A percentile compares a stretch with the other conserved stretches of the same genome.
Conservation (phyloP, 768 basidiomycete genomes). For the Suillus americanus region DNA sequence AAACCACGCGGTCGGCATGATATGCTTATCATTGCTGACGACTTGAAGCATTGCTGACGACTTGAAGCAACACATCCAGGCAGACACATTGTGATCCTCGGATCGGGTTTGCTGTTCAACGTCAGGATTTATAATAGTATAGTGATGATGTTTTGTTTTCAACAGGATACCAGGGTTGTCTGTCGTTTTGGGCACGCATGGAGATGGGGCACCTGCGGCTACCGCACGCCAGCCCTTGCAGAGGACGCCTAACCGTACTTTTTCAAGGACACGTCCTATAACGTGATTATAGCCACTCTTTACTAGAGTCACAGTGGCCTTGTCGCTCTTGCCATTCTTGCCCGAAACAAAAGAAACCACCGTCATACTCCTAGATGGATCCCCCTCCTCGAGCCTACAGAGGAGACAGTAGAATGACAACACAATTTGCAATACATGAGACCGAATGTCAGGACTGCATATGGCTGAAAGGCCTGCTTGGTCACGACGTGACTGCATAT, state of each 20-base stretch:
- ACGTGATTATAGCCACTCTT: constrained; percentile 12
- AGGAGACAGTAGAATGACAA: not conserved
- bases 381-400: constrained; percentile 1
- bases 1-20: not conserved
- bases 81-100: not conserved
- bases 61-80: not conserved
- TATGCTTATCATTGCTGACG: not conserved
- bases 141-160: not conserved
- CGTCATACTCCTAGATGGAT: constrained; percentile 7
- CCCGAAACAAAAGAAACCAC: constrained; percentile 7
- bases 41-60: not conserved
- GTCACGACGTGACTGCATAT: constrained; percentile 9
- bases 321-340: constrained; percentile 16
- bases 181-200: constrained; percentile 14
- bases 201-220: constrained; percentile 8
- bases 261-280: constrained; percentile 6
- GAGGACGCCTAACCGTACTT: constrained; percentile 17
- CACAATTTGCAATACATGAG: not conserved
- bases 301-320: not conserved
- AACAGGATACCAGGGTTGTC: constrained; percentile 12
- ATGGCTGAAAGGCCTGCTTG: constrained; percentile 13
- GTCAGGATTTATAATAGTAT: not conserved
- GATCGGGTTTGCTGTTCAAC: not conserved
- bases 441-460: not conserved
- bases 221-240: constrained; percentile 8